Evolutionary conservation across 2,329 filamentous ascomycete genomes (phyloP), one percentile per base, ranked within the genome.

Genomic region (Pseudopithomyces maydicus): DNA sequence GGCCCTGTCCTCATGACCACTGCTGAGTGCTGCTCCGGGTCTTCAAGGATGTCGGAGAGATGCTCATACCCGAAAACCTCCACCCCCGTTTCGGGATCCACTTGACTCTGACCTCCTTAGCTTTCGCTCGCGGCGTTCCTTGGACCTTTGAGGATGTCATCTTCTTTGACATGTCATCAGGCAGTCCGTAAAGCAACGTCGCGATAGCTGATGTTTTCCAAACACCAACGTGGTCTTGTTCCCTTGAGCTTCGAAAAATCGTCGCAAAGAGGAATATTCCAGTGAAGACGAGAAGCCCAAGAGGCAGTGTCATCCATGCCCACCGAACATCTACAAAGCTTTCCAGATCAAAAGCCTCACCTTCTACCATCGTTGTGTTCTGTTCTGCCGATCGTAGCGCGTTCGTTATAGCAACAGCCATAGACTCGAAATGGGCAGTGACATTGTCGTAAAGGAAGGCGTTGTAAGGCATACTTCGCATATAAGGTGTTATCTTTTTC

Each of bases 231-330:
- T 42, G 43, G n/a, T 60, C 58, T 6, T 58, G 36, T 14, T 56
- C 55, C 12, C 11, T 55, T 1, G 54, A 57, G 15, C 61, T 66
- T 36, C 63, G 54, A 12, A 65, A 29, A 8, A 71, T 63, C 0
- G 66, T 66, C n/a, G 53, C 55, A n/a, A 66, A 3, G n/a, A 71
- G 38, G 45, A 67, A 71, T 1, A 65, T n/a, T 5, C 66, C 51
- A 3, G 57, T 61, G 2, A 68, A 42, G 1, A 42, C 36, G 1
- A 66, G 39, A 1, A 71, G 36, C 1, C 48, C 47, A 17, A 63
- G 50, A 14, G 68, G 68, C 26, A 70, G 63, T 0, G 58, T n/a
- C 22, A 71, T 41, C 68, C 68, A 71, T n/a, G 11, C 43, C 66
- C 65, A 71, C 8, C 64, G 54, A 2, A 71, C 68, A 2, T 66